Evolutionary conservation across 140 eudicot species (phyloP), one percentile per base, ranked within the genome.

Genomic region (Cichorium intybus): DNA sequence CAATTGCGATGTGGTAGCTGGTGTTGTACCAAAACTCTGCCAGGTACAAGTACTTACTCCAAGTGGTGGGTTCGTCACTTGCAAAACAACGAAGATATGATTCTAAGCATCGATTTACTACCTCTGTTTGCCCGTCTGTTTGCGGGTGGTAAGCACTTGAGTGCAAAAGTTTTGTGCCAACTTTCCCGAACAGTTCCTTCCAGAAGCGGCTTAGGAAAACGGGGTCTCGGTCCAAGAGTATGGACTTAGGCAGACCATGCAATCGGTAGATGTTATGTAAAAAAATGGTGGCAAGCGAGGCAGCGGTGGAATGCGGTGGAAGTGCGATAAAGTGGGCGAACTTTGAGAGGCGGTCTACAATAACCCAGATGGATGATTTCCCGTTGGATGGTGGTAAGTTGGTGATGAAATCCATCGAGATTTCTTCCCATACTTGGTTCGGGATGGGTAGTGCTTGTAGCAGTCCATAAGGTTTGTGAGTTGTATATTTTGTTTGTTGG

Each of bases 21-120:
- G 70, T 46, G n/a, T 64, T 64, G 27, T 47, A 64, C 11, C 14
- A 64, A 24, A 10, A 64, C 27, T 64, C 70, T 15, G 58, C 70
- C 5, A 45, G 11, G 6, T 47, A 46, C 0, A 64, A 26, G 6
- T 27, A 64, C 6, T 18, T 3, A 5, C 24, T 17, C 58, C 70
- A 46, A 14, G 7, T 8, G 26, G 27, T 50, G 31, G 58, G 66
- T 15, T 49, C n/a, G 2, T 64, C 20, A 10, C n/a, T n/a, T n/a
- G n/a, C n/a, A 18, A 45, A 6, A 17, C 56, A 7, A 37, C 68
- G 26, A 6, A 62, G 45, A 24, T 62, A 62, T 6, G 52, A 24
- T 62, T 39, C 23, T 1, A 62, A 4, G 24, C 56, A 24, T 2
- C 69, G 15, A 16, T 62, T 63, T 1, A 34, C 47, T 0, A 58